A percentile compares a stretch with the other conserved stretches of the same genome.
Conservation (phyloP, 352 stramenopile genomes). For the Globisporangium carolinianum region DNA sequence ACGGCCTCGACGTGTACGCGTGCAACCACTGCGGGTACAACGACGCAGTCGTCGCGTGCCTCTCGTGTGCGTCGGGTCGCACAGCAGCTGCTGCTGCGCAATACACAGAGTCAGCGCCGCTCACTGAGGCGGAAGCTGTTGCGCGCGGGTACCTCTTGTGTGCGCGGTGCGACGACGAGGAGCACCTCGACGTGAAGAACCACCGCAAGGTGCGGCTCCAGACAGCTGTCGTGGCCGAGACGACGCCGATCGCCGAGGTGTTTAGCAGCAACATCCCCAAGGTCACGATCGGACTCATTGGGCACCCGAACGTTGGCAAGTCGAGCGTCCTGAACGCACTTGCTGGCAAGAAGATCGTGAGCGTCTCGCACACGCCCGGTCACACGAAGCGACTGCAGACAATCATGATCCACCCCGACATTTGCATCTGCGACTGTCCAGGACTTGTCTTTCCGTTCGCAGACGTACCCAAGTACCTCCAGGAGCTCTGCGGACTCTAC, state of each 20-base stretch:
- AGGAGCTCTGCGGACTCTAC: slow-evolving; percentile 78
- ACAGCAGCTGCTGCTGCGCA: slow-evolving; percentile 12
- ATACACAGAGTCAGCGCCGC: slow-evolving; percentile 17
- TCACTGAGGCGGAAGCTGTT: slow-evolving; percentile 49
- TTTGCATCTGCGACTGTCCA: slow-evolving; percentile 84
- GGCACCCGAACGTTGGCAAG: slow-evolving; percentile 86
- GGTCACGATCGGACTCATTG: slow-evolving; percentile 83
- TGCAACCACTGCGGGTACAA: slow-evolving; percentile 74
- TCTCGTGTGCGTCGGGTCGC: slow-evolving; percentile 34
- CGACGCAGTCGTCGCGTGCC: slow-evolving; percentile 51
- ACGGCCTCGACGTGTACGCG: slow-evolving; percentile 16
- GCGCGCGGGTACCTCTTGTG: slow-evolving; percentile 65
- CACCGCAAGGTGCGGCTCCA: slow-evolving; percentile 51
- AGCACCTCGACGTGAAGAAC: slow-evolving; percentile 52
- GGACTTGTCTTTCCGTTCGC: slow-evolving; percentile 83
- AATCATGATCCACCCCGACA: slow-evolving; percentile 75
- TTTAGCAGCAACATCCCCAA: slow-evolving; percentile 40
- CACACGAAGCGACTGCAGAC: slow-evolving; percentile 84
- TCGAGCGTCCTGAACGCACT: slow-evolving; percentile 84
- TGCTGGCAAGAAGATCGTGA: slow-evolving; percentile 83
- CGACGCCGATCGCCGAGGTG: slow-evolving; percentile 19
- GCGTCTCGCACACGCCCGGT: slow-evolving; percentile 78
- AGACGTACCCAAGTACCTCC: slow-evolving; percentile 72
- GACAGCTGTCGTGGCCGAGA: slow-evolving; percentile 18
- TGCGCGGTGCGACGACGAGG: slow-evolving; percentile 57